Conservation (phyloP, 2,329 filamentous ascomycete species). For the Elsinoe ampelina region DNA sequence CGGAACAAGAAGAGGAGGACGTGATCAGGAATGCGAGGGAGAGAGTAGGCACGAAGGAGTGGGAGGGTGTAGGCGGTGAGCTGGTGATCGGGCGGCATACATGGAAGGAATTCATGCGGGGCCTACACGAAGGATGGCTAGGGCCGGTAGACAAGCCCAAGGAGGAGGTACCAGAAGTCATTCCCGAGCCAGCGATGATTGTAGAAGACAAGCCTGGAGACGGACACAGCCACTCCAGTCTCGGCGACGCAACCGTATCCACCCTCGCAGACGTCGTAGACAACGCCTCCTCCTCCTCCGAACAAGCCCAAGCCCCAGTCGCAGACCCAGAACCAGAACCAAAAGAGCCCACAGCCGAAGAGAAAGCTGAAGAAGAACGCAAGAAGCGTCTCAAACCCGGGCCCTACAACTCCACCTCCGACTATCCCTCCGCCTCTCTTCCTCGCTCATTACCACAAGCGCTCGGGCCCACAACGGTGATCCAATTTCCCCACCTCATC, state of each 20-base stretch:
- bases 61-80: constrained; percentile 68
- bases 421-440: constrained; percentile 59
- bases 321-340: constrained; percentile 25
- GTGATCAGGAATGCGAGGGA: constrained; percentile 55
- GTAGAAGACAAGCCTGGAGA: constrained; percentile 14
- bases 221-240: constrained; percentile 19
- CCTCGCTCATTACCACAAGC: constrained; percentile 58
- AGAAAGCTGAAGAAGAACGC: constrained; percentile 31
- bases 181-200: constrained; percentile 10
- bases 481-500: constrained; percentile 80
- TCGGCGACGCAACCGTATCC: constrained; percentile 23
- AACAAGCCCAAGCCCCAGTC: background rate
- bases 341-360: constrained; percentile 32
- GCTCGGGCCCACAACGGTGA: constrained; percentile 61
- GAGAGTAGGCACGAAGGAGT: constrained; percentile 59
- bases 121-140: constrained; percentile 92
- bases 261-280: constrained; percentile 14
- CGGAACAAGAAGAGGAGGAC: constrained; percentile 45
- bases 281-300: too few relatives aligned
- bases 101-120: constrained; percentile 95
- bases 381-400: constrained; percentile 51
- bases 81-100: constrained; percentile 82
- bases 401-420: constrained; percentile 63
- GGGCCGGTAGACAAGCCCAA: constrained; percentile 64
- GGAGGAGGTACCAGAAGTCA: constrained; percentile 20